Conservation (phyloP, 2,329 filamentous ascomycete species). For the Celoporthe dispersa region DNA sequence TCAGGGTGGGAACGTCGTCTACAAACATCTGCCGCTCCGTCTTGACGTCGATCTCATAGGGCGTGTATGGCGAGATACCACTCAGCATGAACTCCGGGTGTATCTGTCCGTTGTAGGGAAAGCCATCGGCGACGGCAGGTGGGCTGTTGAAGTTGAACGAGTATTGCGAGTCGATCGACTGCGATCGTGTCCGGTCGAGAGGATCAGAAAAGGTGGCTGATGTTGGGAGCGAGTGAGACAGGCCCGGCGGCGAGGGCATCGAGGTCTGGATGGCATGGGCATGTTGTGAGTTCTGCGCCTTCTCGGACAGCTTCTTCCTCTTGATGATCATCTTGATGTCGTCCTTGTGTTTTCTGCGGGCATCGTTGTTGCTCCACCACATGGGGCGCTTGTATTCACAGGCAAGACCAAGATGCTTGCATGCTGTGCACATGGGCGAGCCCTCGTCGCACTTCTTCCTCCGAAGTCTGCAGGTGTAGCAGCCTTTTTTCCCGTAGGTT, state of each 20-base stretch:
- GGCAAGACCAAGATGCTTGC: constrained; percentile 75
- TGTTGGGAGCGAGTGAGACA: constrained; percentile 81
- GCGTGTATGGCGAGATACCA: constrained; percentile 58
- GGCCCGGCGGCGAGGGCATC: constrained; percentile 72
- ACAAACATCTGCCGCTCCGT: constrained; percentile 94
- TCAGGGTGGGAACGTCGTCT: constrained; percentile 83
- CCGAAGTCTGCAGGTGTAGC: constrained; percentile 70
- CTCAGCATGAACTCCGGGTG: constrained; percentile 63
- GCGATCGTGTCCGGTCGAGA: constrained; percentile 72
- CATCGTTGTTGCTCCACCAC: constrained; percentile 97
- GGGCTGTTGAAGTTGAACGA: constrained; percentile 76
- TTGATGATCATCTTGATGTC: constrained; percentile 97
- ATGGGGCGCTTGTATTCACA: constrained; percentile 97
- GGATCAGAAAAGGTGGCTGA: constrained; percentile 80
- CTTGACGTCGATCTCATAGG: constrained; percentile 95
- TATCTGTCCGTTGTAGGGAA: constrained; percentile 66
- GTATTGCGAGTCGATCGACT: constrained; percentile 80
- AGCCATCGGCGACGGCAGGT: constrained; percentile 58
- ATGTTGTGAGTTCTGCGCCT: constrained; percentile 58
- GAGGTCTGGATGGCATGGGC: constrained; percentile 56
- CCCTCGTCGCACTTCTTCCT: constrained; percentile 74
- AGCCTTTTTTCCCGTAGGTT: constrained; percentile 49
- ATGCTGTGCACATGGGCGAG: constrained; percentile 65
- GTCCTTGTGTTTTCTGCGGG: constrained; percentile 86
- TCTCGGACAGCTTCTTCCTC: constrained; percentile 91